Evolutionary conservation across 495 filamentous ascomycete genomes (phyloP), one percentile per base, ranked within the genome.

Genomic region (Penicillium pulvis): DNA sequence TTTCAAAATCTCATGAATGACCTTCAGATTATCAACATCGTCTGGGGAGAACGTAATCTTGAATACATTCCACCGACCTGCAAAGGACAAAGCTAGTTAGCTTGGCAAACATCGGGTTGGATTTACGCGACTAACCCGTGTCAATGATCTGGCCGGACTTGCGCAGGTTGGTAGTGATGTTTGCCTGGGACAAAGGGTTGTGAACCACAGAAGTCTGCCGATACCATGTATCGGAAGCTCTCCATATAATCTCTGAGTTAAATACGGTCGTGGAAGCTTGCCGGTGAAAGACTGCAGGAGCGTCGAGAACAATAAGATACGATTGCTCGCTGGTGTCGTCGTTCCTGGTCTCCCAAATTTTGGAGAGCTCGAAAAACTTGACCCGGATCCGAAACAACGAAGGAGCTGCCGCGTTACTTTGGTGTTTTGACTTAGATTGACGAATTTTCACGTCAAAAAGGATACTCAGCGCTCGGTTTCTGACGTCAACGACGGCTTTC

Each of bases 161-260:
- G 5, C 76, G 83, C 12, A 93, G 71, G 8, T 80, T 81, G 0
- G 91, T 73, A 0, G 81, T 71, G 1, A 84, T 65, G n/a, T 52
- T 50, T 2, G 52, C 50, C 30, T 66, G 57, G 28, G 58, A 63
- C 26, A 65, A 48, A 0, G 75, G 71, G 55, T 83, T 70, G 51
- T 81, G 79, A 3, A 82, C 76, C 45, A 97, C 83, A 35, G 89
- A 79, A 0, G 90, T 91, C 53, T 89, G 87, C 14, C 94, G 81
- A 42, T 79, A 83, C 92, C 92, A 98, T 9, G 81, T 71, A 60
- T 92, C 85, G 23, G 73, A 73, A 14, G 88, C 85, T 31, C 67
- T 78, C 92, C 92, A 97, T 36, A 30, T 71, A 14, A 52, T 71
- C 0, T 67, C 57, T 9, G 68, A 68, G 14, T 74, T 78, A 52